Percentiles rank a stretch among this genome's conserved stretches.
phyloP scores from a whole-genome alignment of 108 stramenopile species.

The Fragilaria radians region DNA sequence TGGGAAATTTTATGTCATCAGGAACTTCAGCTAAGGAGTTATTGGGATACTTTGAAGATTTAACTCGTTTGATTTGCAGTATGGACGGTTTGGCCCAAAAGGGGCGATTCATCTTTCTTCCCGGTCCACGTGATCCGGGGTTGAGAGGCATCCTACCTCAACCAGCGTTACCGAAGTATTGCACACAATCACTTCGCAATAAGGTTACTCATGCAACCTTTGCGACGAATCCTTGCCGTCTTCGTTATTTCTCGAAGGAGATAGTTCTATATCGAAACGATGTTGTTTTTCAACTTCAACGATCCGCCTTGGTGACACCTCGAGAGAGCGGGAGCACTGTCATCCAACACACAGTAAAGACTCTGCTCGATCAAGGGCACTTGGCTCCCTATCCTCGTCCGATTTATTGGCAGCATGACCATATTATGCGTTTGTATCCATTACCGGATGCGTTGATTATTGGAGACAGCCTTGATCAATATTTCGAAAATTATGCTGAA shows the following conservation, averaged over 20 bases:
- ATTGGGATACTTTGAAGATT: constrained; percentile 52
- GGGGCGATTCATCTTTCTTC: constrained; percentile 83
- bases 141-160: constrained; percentile 52
- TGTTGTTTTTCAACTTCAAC: constrained; percentile 70
- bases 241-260: constrained; percentile 83
- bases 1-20: constrained; percentile 87
- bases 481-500: constrained; percentile 42
- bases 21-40: constrained; percentile 23
- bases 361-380: constrained; percentile 88
- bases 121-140: constrained; percentile 85
- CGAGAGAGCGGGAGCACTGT: constrained; percentile 5
- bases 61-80: constrained; percentile 53
- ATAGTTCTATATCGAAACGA: constrained; percentile 89
- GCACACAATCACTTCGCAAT: constrained; percentile 29
- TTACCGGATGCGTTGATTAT: constrained; percentile 80
- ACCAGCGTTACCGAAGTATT: constrained; percentile 52
- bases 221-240: constrained; percentile 82
- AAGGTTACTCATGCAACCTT: constrained; percentile 32
- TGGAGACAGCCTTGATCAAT: constrained; percentile 45
- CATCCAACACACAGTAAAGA: constrained; percentile 63
- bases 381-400: constrained; percentile 80
- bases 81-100: constrained; percentile 44
- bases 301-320: constrained; percentile 58
- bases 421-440: constrained; percentile 86
- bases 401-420: constrained; percentile 90